These are phyloP conservation scores for Aspergillus sp. DNA, from an alignment of 2,329 filamentous ascomycete species.

Conservation along the genomic window DNA sequence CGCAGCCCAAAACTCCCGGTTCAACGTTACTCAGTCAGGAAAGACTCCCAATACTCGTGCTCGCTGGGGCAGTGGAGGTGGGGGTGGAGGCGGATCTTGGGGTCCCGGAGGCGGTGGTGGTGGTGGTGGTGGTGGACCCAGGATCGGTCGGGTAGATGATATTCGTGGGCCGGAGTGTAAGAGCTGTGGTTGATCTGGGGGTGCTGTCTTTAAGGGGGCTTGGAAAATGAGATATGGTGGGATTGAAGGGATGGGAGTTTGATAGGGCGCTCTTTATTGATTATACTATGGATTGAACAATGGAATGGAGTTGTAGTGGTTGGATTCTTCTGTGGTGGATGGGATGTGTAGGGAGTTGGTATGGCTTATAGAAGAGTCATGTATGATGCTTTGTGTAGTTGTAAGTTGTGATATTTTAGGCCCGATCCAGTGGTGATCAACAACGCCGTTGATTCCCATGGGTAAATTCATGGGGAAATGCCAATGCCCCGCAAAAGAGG, in stretches of 20 bases:
- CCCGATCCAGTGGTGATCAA: too few relatives aligned
- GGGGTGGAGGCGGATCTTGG: constrained; percentile 32
- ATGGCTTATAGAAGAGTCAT: too few relatives aligned
- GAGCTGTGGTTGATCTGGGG: constrained; percentile 41
- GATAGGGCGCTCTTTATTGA: not conserved
- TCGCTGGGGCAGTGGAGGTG: constrained; percentile 31
- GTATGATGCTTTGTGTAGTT: too few relatives aligned
- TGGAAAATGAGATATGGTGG: not conserved
- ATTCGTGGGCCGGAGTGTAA: constrained; percentile 51
- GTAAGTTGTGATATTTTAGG: too few relatives aligned
- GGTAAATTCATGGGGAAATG: not conserved
- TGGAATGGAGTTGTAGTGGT: too few relatives aligned
- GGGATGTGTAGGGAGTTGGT: too few relatives aligned
- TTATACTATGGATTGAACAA: not conserved
- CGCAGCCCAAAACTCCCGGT: constrained; percentile 49
- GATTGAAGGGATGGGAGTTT: not conserved
- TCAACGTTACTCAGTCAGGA: constrained; percentile 43
- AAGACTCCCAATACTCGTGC: constrained; percentile 27
- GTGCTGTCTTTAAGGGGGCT: not conserved
- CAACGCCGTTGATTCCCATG: too few relatives aligned
- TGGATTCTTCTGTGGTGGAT: too few relatives aligned
- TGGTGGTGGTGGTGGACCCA: constrained; percentile 19
- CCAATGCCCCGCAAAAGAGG: not conserved
- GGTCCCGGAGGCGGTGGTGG: constrained; percentile 29
- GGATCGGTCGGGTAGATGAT: constrained; percentile 51